Evolutionary conservation across 192 early-diverging fungal genomes (phyloP).

Genomic region (Backusella tuberculispora): DNA sequence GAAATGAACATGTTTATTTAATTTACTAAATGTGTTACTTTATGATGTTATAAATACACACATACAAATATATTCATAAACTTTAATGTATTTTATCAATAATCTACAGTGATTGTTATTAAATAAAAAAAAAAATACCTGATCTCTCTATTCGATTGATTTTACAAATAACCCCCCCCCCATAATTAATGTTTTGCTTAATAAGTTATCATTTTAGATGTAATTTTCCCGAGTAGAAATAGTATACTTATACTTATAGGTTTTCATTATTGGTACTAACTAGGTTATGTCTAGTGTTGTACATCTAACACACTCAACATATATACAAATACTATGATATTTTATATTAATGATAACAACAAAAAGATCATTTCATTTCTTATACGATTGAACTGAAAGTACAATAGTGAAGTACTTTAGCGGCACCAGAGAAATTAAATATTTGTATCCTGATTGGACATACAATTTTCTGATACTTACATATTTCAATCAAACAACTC

Average conservation of each 20-base stretch:
- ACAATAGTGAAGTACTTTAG: conserved; percentile 3
- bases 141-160: too few species aligned
- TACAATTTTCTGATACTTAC: conserved; percentile 3
- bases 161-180: too few species aligned
- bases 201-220: too few species aligned
- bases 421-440: background rate
- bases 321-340: background rate
- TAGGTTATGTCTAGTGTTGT: too few species aligned
- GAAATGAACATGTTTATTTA: background rate
- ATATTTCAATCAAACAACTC: conserved; percentile 12
- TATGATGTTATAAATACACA: background rate
- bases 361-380: background rate
- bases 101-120: too few species aligned
- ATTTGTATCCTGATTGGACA: background rate
- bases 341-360: background rate
- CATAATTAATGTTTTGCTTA: too few species aligned
- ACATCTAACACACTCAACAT: background rate
- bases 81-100: too few species aligned
- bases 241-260: too few species aligned
- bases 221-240: too few species aligned
- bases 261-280: too few species aligned
- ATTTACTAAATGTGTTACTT: conserved; percentile 5
- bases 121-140: too few species aligned
- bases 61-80: background rate
- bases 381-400: background rate